phyloP scores from a whole-genome alignment of 164 flowering plant species.

The Brasenia schreberi region DNA sequence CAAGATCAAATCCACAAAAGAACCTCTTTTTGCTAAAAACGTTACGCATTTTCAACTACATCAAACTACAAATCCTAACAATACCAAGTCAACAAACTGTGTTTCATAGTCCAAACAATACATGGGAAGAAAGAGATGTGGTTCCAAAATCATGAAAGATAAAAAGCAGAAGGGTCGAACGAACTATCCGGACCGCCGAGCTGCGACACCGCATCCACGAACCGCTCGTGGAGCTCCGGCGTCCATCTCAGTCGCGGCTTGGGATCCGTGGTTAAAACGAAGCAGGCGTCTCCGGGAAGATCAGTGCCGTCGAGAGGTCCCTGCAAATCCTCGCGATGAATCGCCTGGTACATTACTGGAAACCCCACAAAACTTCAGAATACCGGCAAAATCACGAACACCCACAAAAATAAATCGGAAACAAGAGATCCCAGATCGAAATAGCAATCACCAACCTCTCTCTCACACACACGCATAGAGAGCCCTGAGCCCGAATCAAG shows the following conservation, averaged over 20 bases:
- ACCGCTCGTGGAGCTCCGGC: conserved; percentile 51
- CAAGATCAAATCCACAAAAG: background rate
- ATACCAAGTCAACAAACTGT: background rate
- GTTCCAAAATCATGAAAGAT: background rate
- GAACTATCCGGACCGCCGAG: conserved; percentile 55
- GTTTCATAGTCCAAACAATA: background rate
- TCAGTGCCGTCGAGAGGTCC: conserved; percentile 10
- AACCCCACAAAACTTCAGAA: background rate
- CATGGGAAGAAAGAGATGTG: background rate
- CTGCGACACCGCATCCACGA: conserved; percentile 54
- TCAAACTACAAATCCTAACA: background rate
- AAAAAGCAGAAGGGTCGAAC: background rate
- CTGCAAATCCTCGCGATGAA: conserved; percentile 6
- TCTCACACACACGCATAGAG: background rate
- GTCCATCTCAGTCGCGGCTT: conserved; percentile 62
- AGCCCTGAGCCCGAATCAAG: background rate
- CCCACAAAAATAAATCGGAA: background rate
- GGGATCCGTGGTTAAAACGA: conserved; percentile 52
- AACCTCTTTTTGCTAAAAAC: background rate
- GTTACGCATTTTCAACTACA: background rate
- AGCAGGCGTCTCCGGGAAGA: conserved; percentile 15
- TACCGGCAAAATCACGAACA: background rate
- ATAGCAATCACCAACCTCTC: background rate
- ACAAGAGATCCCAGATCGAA: background rate
- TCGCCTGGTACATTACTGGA: conserved; percentile 5